Conservation (phyloP, 331 rosid genomes). For the Acacia pycnantha region DNA sequence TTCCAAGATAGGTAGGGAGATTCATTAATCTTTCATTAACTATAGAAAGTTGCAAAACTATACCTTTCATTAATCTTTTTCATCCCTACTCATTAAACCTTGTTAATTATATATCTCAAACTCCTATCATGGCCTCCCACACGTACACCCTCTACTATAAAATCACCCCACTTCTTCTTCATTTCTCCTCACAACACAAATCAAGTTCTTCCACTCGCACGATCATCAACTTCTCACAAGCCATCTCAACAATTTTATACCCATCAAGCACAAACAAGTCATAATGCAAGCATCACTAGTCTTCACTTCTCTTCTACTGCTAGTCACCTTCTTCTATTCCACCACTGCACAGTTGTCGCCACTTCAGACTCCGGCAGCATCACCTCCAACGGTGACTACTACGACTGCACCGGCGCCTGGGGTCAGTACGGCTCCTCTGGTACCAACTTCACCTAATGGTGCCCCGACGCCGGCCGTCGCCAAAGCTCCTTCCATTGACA, state of each 20-base stretch:
- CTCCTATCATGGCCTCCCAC: not conserved
- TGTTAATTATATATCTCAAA: too few relatives aligned
- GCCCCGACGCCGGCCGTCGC: slow-evolving; percentile 25
- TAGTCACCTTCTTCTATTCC: not conserved
- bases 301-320: not conserved
- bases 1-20: too few relatives aligned
- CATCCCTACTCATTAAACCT: not conserved
- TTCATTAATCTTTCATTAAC: too few relatives aligned
- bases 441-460: slow-evolving; percentile 29
- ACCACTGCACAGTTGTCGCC: not conserved
- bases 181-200: not conserved
- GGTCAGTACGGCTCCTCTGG: slow-evolving; percentile 34
- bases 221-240: not conserved
- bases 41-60: too few relatives aligned
- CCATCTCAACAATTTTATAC: not conserved
- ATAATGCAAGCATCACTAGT: not conserved
- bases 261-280: not conserved
- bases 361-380: not conserved
- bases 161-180: too few relatives aligned
- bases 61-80: too few relatives aligned
- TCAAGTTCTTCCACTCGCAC: too few relatives aligned
- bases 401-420: slow-evolving; percentile 16
- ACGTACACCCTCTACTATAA: too few relatives aligned
- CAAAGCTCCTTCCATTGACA: slow-evolving; percentile 30
- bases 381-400: not conserved